These are phyloP conservation scores for Boletus rubroflammeus DNA, from an alignment of 768 basidiomycete species.

Conservation along the genomic window DNA sequence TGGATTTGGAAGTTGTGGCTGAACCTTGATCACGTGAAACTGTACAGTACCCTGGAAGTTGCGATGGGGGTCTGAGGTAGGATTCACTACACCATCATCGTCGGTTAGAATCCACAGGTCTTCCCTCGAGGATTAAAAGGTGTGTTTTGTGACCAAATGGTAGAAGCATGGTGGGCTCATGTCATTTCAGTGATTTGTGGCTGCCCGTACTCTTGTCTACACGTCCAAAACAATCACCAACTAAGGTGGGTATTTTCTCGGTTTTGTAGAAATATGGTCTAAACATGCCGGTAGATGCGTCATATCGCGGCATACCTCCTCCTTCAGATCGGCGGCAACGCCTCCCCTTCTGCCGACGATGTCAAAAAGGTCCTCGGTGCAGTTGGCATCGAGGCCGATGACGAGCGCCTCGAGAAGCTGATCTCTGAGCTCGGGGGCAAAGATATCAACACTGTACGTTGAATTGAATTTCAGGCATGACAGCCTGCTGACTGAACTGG, in stretches of 20 bases:
- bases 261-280: background rate
- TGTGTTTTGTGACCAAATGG: slow-evolving; percentile 6
- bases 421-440: slow-evolving; percentile 91
- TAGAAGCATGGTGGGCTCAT: slow-evolving; percentile 2
- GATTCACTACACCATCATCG: slow-evolving; percentile 33
- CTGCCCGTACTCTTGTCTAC: slow-evolving; percentile 55
- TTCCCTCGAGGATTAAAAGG: slow-evolving; percentile 91
- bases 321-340: slow-evolving; percentile 91
- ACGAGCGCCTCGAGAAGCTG: slow-evolving; percentile 74
- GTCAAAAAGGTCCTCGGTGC: slow-evolving; percentile 82
- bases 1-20: slow-evolving; percentile 42
- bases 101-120: slow-evolving; percentile 94
- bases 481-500: background rate
- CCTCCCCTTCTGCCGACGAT: slow-evolving; percentile 79
- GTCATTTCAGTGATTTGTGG: slow-evolving; percentile 79
- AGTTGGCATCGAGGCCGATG: slow-evolving; percentile 88
- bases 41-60: slow-evolving; percentile 49
- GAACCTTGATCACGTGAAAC: slow-evolving; percentile 45
- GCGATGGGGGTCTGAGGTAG: slow-evolving; percentile 6
- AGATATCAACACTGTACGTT: slow-evolving; percentile 71
- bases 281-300: slow-evolving; percentile 60
- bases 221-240: slow-evolving; percentile 30
- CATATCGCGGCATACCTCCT: slow-evolving; percentile 96
- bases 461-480: background rate
- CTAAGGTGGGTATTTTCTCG: slow-evolving; percentile 40